phyloP scores from a whole-genome alignment of 495 filamentous ascomycete species.

The Xylaria palmicola region DNA sequence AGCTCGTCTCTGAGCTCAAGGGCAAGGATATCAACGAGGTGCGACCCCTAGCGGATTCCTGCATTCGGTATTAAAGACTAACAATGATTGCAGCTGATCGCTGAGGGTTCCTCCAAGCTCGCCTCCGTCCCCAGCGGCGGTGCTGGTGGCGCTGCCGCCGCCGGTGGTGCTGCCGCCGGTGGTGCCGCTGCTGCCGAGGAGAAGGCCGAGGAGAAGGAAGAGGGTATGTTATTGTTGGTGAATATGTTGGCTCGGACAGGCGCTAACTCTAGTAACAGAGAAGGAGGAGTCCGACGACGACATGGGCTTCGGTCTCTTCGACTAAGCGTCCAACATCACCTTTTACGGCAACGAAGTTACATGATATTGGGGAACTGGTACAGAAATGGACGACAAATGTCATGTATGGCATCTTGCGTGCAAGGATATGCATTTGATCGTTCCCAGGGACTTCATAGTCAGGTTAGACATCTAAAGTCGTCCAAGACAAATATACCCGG shows the following conservation, averaged over 20 bases:
- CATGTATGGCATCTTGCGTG: slow-evolving; percentile 28
- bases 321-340: slow-evolving; percentile 57
- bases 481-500: slow-evolving; percentile 26
- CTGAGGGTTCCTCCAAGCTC: slow-evolving; percentile 88
- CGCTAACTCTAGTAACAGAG: slow-evolving; percentile 43
- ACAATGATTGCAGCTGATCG: slow-evolving; percentile 68
- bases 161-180: slow-evolving; percentile 62
- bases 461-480: slow-evolving; percentile 23
- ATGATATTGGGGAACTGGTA: slow-evolving; percentile 24
- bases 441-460: background rate
- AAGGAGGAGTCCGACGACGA: slow-evolving; percentile 97
- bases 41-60: slow-evolving; percentile 30
- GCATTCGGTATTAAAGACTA: slow-evolving; percentile 24
- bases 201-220: slow-evolving; percentile 71
- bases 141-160: slow-evolving; percentile 64
- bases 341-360: slow-evolving; percentile 28
- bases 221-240: slow-evolving; percentile 50
- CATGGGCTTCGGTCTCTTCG: slow-evolving; percentile 99
- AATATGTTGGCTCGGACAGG: background rate
- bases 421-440: slow-evolving; percentile 28
- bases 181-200: slow-evolving; percentile 67
- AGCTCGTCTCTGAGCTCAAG: slow-evolving; percentile 86
- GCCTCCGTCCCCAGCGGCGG: slow-evolving; percentile 96
- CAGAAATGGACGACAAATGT: slow-evolving; percentile 29
- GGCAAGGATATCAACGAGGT: slow-evolving; percentile 98